Evolutionary conservation across 2,329 filamentous ascomycete species (phyloP).

Genomic region (Ceratocystis harringtonii): DNA sequence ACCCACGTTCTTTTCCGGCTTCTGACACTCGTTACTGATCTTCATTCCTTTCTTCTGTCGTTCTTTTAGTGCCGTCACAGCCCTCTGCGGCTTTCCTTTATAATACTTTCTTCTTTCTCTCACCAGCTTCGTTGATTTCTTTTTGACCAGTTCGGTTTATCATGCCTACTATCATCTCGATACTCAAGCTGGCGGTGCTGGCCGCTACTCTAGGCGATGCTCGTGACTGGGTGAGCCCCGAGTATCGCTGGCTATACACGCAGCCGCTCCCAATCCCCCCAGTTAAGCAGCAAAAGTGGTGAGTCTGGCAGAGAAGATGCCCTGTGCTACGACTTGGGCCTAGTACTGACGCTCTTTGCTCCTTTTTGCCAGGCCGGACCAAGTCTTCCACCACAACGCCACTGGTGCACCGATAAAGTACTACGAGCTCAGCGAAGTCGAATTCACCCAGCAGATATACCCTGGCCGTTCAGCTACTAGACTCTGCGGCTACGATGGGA

Average conservation of each 20-base stretch:
- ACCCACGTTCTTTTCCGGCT: not conserved
- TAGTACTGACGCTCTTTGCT: no score
- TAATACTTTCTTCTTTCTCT: not conserved
- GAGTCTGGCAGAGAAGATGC: not conserved
- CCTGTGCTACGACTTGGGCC: no score
- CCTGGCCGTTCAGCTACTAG: constrained; percentile 24
- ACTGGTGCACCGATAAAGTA: constrained; percentile 26
- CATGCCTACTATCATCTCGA: constrained; percentile 9
- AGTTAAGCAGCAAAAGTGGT: constrained; percentile 29
- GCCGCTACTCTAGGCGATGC: constrained; percentile 7
- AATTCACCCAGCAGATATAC: constrained; percentile 26
- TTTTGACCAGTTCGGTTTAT: not conserved
- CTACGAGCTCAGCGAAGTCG: constrained; percentile 25
- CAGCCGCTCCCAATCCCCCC: constrained; percentile 31
- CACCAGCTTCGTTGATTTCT: not conserved
- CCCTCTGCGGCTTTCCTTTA: not conserved
- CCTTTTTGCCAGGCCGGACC: constrained; percentile 15
- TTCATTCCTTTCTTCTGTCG: not conserved
- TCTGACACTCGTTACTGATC: not conserved
- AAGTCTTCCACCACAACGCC: constrained; percentile 25
- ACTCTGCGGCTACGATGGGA: constrained; percentile 38
- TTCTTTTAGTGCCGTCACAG: not conserved
- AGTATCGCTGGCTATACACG: constrained; percentile 16
- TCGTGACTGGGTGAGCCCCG: constrained; percentile 18
- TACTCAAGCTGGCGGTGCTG: constrained; percentile 8